Evolutionary conservation across 2,329 filamentous ascomycete species (phyloP), one percentile per base, ranked within the genome.

Genomic region (Orbilia quercus): DNA sequence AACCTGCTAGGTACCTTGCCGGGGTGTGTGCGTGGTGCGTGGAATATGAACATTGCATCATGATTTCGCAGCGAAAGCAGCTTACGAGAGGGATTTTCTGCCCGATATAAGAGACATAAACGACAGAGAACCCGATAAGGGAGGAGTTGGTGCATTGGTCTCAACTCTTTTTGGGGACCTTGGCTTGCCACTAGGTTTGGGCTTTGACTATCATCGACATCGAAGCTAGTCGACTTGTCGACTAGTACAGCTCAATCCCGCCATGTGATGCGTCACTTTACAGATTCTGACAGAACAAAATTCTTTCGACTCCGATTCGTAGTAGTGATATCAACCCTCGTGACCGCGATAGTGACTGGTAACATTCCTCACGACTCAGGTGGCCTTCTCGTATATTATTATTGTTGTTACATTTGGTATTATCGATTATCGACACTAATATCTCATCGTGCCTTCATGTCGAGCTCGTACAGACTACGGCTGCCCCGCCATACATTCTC

Each of bases 401-500:
- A 58, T 11, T 18, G 18, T 25, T 50, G 20, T 58, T 25, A 58
- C n/a, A 66, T 57, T 54, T 31, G 44, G 45, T 44, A 51, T 47
- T 5, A 42, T 47, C 34, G 38, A 45, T n/a, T 54, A 58, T 12
- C 28, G 51, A 34, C 28, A 36, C 45, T 20, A 4, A 38, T 22
- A 23, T 31, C 28, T 72, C 53, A 72, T 38, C 38, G 23, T 14
- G 44, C 16, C 47, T 72, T 72, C 36, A 63, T 23, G n/a, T 67
- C 57, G 16, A 84, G 84, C 79, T 91, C 92, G 80, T 92, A 96
- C 73, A 99, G 82, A 65, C 86, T 88, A 76, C 91, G 86, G 1
- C 90, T 87, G 0, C 92, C 94, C 77, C 92, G 88, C 95, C 95
- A 98, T 1, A 98, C 94, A 76, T 88, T 86, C 82, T 97, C 92